Conservation (phyloP, 2,329 filamentous ascomycete genomes). For the Botrytis fragariae region DNA sequence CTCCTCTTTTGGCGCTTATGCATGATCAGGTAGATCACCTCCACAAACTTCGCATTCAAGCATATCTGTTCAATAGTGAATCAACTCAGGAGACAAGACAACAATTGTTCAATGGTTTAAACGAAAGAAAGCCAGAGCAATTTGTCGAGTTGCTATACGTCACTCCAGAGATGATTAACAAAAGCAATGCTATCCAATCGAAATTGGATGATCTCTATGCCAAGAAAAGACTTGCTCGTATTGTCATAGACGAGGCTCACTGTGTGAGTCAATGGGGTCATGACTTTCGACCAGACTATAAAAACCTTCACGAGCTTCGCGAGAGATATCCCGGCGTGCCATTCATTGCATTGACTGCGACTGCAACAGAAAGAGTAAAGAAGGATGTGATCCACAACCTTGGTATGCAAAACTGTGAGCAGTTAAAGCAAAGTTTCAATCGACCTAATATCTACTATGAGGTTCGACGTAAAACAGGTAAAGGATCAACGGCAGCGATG, state of each 20-base stretch:
- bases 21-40: constrained; percentile 92
- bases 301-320: constrained; percentile 74
- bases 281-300: constrained; percentile 96
- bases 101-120: constrained; percentile 63
- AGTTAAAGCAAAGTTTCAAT: constrained; percentile 93
- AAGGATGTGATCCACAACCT: constrained; percentile 89
- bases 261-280: constrained; percentile 99
- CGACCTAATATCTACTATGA: constrained; percentile 92
- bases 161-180: constrained; percentile 94
- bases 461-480: constrained; percentile 56
- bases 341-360: constrained; percentile 92
- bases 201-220: constrained; percentile 66
- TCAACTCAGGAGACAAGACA: constrained; percentile 60
- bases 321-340: constrained; percentile 73
- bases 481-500: constrained; percentile 31
- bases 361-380: constrained; percentile 90
- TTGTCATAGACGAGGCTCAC: constrained; percentile 98
- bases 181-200: constrained; percentile 67
- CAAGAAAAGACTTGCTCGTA: constrained; percentile 72
- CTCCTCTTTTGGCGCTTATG: constrained; percentile 92
- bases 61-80: constrained; percentile 79
- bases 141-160: constrained; percentile 84
- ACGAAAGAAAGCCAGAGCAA: constrained; percentile 65
- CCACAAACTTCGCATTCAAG: constrained; percentile 70
- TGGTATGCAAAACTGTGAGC: constrained; percentile 70